Percentiles rank a stretch among this genome's conserved stretches.
Evolutionary conservation across 305 asterid genomes (phyloP).

Genomic region (Andrographis paniculata): DNA sequence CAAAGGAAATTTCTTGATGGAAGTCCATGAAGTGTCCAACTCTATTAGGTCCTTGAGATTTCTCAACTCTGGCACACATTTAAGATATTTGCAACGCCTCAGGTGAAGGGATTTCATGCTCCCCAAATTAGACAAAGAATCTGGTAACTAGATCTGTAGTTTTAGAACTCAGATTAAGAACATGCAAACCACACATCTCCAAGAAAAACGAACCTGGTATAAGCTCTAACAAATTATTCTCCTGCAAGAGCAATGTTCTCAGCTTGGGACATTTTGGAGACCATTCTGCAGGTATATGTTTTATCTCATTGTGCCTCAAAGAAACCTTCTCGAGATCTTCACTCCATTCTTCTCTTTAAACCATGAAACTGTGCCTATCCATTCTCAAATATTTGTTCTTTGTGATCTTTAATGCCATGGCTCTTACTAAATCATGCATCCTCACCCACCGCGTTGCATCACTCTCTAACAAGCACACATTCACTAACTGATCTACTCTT

Average conservation of each 20-base stretch:
- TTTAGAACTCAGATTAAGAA: background rate
- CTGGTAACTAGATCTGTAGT: background rate
- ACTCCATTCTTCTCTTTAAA: conserved; percentile 8
- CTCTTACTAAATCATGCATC: conserved; percentile 12
- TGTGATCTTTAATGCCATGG: conserved; percentile 10
- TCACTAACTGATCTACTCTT: background rate
- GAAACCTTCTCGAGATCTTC: conserved; percentile 10
- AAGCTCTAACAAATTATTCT: background rate
- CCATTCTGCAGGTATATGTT: background rate
- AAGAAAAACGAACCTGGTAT: conserved; percentile 8
- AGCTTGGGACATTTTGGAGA: conserved; percentile 12
- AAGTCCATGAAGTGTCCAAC: conserved; percentile 3
- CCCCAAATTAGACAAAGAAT: conserved; percentile 7
- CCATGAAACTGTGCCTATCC: too few species aligned
- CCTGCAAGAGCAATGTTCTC: conserved; percentile 7
- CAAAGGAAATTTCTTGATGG: conserved; percentile 11
- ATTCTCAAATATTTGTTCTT: conserved; percentile 7
- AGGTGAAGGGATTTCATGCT: conserved; percentile 3
- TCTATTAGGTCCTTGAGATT: background rate
- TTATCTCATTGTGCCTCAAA: conserved; percentile 4
- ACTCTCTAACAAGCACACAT: conserved; percentile 3
- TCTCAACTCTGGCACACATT: conserved; percentile 2
- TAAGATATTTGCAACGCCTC: background rate
- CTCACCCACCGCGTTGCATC: background rate
- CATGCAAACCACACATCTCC: conserved; percentile 8